These are phyloP conservation scores for Colletotrichum sp. DNA, from an alignment of 2,329 filamentous ascomycete species.

Conservation along the genomic window DNA sequence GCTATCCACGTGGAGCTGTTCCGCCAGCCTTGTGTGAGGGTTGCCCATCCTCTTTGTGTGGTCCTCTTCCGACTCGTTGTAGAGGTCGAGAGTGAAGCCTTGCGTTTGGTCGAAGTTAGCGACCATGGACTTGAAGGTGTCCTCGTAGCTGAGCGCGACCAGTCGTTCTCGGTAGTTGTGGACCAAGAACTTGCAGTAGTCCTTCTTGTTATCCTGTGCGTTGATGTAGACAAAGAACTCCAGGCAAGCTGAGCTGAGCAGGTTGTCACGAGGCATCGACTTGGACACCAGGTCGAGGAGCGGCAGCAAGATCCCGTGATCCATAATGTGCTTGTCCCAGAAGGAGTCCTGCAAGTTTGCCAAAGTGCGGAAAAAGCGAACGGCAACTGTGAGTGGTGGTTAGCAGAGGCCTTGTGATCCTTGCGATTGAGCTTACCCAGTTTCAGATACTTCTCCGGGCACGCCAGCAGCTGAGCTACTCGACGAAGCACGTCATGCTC, in stretches of 20 bases:
- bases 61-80: constrained; percentile 72
- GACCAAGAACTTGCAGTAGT: constrained; percentile 82
- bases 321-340: constrained; percentile 83
- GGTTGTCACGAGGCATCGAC: constrained; percentile 89
- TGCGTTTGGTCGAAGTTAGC: constrained; percentile 80
- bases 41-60: constrained; percentile 46
- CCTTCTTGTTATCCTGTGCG: constrained; percentile 75
- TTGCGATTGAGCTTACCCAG: constrained; percentile 66
- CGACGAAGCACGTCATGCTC: constrained; percentile 78
- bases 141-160: constrained; percentile 77
- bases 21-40: constrained; percentile 66
- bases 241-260: constrained; percentile 90
- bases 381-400: constrained; percentile 64
- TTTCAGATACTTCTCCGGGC: constrained; percentile 89
- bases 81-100: constrained; percentile 74
- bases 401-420: neutral
- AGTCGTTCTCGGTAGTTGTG: constrained; percentile 83
- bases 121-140: constrained; percentile 81
- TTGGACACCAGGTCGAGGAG: constrained; percentile 84
- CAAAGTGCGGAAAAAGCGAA: constrained; percentile 92
- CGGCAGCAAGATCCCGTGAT: constrained; percentile 81
- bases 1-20: constrained; percentile 75
- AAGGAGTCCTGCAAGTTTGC: constrained; percentile 89
- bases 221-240: constrained; percentile 94
- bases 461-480: constrained; percentile 81